Conservation (phyloP, 1,139 yeast genomes). For the Zygoascus meyerae region DNA sequence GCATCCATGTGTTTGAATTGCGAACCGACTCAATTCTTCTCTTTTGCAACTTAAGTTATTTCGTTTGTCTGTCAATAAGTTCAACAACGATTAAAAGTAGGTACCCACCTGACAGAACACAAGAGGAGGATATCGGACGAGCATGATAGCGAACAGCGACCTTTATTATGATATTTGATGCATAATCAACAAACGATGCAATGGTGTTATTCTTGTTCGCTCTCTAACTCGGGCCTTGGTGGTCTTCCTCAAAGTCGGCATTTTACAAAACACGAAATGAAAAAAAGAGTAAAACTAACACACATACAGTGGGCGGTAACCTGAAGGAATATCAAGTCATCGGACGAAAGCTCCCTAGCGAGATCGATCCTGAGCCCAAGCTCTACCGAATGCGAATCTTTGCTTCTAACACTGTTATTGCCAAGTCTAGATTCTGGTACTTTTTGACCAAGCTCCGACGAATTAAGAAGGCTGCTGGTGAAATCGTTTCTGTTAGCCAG, state of each 20-base stretch:
- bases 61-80: constrained; percentile 10
- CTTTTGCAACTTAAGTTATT: constrained; percentile 9
- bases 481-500: constrained; percentile 87
- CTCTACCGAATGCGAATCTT: constrained; percentile 99
- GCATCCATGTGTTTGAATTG: constrained; percentile 1
- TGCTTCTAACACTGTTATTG: constrained; percentile 98
- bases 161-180: not conserved
- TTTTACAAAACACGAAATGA: not conserved
- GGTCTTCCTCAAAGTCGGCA: not conserved
- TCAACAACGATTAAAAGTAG: constrained; percentile 7
- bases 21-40: constrained; percentile 10
- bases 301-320: constrained; percentile 44
- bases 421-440: constrained; percentile 99
- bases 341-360: constrained; percentile 99
- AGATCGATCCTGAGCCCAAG: constrained; percentile 98
- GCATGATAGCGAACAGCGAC: not conserved
- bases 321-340: constrained; percentile 99
- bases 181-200: not conserved
- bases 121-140: not conserved
- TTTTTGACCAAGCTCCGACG: constrained; percentile 98
- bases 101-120: not conserved
- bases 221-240: not conserved
- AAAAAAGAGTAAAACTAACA: not conserved
- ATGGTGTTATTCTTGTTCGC: too few relatives aligned
- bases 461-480: constrained; percentile 99